Percentiles rank a stretch among this genome's conserved stretches.
Evolutionary conservation across 1,284 basidiomycete species (phyloP).

Genomic region (Malassezia japonica): DNA sequence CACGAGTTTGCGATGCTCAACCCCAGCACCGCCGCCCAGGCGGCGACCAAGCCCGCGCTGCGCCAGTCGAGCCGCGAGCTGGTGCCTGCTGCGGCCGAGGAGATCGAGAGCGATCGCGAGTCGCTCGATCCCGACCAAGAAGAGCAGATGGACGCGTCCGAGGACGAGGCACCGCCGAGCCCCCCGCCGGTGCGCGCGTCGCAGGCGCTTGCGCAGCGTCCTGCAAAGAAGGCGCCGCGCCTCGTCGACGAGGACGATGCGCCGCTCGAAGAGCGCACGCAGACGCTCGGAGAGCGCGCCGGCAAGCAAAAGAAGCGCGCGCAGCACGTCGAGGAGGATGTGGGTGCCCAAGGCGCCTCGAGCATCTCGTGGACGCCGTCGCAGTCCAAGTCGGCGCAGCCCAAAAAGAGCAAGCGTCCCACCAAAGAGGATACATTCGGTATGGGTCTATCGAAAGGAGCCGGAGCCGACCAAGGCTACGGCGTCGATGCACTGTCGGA

Average conservation of each 20-base stretch:
- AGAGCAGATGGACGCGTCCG: conserved; percentile 15
- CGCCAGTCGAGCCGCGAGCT: conserved; percentile 43
- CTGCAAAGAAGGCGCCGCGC: background rate
- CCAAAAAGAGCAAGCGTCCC: conserved; percentile 3
- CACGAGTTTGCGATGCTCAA: conserved; percentile 84
- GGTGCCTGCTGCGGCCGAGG: conserved; percentile 79
- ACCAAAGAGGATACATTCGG: conserved; percentile 51
- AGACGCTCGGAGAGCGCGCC: conserved; percentile 37
- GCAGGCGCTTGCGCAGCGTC: background rate
- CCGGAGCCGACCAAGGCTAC: conserved; percentile 38
- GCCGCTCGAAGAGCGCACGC: conserved; percentile 25
- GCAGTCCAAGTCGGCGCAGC: background rate
- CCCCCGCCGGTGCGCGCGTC: conserved; percentile 48
- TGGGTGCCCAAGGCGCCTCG: conserved; percentile 41
- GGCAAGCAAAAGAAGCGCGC: conserved; percentile 39
- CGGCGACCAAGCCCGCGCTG: conserved; percentile 1
- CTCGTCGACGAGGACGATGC: background rate
- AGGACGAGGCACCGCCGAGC: background rate
- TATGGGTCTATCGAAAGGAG: conserved; percentile 41
- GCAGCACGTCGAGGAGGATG: conserved; percentile 49
- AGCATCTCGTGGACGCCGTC: conserved; percentile 33
- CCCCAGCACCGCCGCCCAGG: conserved; percentile 58
- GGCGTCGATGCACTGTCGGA: conserved; percentile 72
- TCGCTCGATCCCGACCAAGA: conserved; percentile 53
- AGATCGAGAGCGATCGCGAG: conserved; percentile 68